phyloP scores from a whole-genome alignment of 352 stramenopile species.

The Globisporangium middletonii region DNA sequence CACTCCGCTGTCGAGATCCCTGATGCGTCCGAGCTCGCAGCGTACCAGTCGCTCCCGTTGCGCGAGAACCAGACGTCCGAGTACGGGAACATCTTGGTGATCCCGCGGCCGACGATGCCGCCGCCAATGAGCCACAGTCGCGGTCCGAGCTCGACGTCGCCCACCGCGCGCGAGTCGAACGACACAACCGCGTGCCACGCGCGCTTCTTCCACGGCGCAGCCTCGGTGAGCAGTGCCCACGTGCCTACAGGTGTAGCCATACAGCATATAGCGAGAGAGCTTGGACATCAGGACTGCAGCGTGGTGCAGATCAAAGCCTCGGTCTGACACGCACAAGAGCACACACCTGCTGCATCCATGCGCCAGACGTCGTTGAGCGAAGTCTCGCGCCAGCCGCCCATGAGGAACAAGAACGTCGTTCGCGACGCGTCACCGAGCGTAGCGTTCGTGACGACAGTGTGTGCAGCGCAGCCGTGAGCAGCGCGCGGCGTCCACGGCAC shows the following conservation, averaged over 20 bases:
- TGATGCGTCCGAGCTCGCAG: constrained; percentile 55
- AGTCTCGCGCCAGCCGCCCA: constrained; percentile 63
- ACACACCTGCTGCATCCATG: constrained; percentile 32
- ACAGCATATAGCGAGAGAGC: not conserved
- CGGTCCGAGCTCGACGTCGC: constrained; percentile 51
- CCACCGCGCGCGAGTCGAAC: constrained; percentile 60
- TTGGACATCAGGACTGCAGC: not conserved
- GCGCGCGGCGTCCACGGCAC: constrained; percentile 51
- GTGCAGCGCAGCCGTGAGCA: constrained; percentile 48
- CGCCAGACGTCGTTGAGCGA: constrained; percentile 68
- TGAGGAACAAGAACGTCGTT: constrained; percentile 48
- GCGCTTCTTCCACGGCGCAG: constrained; percentile 53
- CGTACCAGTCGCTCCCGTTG: constrained; percentile 47
- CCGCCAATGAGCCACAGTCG: constrained; percentile 72
- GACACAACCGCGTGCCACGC: constrained; percentile 76
- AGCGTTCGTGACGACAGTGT: constrained; percentile 43
- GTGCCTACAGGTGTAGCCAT: constrained; percentile 5
- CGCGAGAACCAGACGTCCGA: constrained; percentile 70
- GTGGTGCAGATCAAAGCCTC: too few species aligned
- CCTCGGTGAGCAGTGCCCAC: constrained; percentile 32
- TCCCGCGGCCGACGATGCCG: constrained; percentile 61
- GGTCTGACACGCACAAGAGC: not conserved
- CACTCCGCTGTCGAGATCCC: constrained; percentile 71
- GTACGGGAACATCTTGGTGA: constrained; percentile 69
- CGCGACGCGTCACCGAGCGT: constrained; percentile 49